These are phyloP conservation scores for Eucalyptus pauciflora DNA, from an alignment of 345 rosid species.

Conservation along the genomic window DNA sequence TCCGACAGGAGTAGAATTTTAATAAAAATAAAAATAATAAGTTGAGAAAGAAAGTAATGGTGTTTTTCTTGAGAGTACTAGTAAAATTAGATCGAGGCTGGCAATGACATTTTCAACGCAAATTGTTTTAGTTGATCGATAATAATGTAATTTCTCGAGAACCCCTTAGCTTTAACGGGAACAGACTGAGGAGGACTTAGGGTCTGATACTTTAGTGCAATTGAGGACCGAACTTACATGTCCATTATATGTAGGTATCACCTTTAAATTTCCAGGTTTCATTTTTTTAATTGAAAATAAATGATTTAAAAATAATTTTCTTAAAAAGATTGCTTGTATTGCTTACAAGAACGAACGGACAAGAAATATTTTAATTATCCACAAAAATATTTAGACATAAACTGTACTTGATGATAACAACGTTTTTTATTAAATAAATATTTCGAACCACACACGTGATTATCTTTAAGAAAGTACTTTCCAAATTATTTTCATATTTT, in stretches of 20 bases:
- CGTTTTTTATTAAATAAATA: neutral
- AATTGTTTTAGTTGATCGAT: too few species aligned
- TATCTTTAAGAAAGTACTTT: neutral
- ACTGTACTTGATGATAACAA: rapidly evolving
- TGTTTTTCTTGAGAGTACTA: neutral
- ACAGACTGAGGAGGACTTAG: neutral
- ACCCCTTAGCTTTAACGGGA: neutral
- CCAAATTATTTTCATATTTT: neutral
- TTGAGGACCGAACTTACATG: neutral
- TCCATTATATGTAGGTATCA: neutral
- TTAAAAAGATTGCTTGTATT: neutral
- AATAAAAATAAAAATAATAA: neutral
- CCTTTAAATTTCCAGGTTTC: neutral
- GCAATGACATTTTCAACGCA: neutral
- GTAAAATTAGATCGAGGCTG: neutral
- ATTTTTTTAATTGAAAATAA: rapidly evolving
- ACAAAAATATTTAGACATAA: neutral
- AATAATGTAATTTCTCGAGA: too few species aligned
- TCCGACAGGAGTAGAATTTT: neutral
- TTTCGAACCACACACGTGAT: rapidly evolving
- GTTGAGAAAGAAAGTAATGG: neutral
- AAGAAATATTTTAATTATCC: neutral
- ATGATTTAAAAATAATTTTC: neutral
- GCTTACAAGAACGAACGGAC: rapidly evolving
- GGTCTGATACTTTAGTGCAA: neutral